A percentile compares a stretch with the other conserved stretches of the same genome.
These are phyloP conservation scores for Moniliella sp. DNA, from an alignment of 1,284 basidiomycete species.

Conservation along the genomic window DNA sequence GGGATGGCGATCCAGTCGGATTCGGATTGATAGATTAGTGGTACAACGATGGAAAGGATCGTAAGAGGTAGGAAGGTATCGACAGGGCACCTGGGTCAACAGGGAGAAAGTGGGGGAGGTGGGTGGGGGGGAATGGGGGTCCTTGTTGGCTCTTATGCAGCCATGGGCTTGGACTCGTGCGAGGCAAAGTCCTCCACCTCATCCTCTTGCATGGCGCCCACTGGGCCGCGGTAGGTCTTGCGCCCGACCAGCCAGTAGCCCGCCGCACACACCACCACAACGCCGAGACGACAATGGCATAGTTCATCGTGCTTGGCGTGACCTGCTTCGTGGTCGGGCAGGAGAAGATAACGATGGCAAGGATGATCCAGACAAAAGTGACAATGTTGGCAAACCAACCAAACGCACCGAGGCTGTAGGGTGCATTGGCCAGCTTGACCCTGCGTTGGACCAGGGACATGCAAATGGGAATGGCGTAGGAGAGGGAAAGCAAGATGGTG, in stretches of 20 bases:
- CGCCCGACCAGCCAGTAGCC: constrained; percentile 14
- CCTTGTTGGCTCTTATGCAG: no score
- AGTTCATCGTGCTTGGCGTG: constrained; percentile 35
- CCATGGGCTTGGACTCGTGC: no score
- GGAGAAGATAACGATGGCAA: constrained; percentile 37
- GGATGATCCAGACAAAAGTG: constrained; percentile 36
- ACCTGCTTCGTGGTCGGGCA: constrained; percentile 36
- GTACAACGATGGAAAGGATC: no score
- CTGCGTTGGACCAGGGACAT: constrained; percentile 33
- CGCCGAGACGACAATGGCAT: constrained; percentile 14
- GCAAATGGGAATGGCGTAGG: constrained; percentile 35
- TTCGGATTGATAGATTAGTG: no score
- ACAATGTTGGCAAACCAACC: constrained; percentile 33
- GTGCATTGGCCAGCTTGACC: constrained; percentile 29
- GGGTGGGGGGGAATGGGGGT: no score
- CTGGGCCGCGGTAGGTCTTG: constrained; percentile 10
- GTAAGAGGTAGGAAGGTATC: no score
- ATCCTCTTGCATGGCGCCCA: no score
- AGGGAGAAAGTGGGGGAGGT: no score
- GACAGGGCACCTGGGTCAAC: no score
- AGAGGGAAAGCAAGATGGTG: constrained; percentile 12
- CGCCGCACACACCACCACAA: constrained; percentile 8
- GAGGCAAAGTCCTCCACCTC: no score
- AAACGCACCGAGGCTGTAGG: constrained; percentile 35
- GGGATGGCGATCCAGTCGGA: no score